phyloP scores from a whole-genome alignment of 176 grass and related monocot genomes.

The Panicum miliaceum region DNA sequence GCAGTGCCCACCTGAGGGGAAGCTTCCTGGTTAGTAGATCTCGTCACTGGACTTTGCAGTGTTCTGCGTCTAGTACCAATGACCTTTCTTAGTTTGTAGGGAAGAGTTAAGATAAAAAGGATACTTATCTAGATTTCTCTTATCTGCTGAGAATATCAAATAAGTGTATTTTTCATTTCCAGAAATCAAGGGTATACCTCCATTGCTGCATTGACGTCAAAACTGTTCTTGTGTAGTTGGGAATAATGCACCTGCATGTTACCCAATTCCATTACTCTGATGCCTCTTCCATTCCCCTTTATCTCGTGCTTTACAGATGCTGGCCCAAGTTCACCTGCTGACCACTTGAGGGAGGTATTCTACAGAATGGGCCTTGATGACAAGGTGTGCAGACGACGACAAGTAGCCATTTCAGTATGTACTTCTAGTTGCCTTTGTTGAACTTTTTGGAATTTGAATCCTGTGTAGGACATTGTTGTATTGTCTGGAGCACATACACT shows the following conservation, averaged over 20 bases:
- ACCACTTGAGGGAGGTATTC: conserved; percentile 87
- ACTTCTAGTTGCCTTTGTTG: conserved; percentile 20
- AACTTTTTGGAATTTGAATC: conserved; percentile 36
- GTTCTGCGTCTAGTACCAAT: neutral
- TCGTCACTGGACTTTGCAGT: neutral
- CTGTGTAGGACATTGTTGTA: conserved; percentile 86
- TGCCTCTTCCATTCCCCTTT: conserved; percentile 31
- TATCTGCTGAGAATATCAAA: conserved; percentile 13
- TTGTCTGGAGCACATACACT: conserved; percentile 98
- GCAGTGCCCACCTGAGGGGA: conserved; percentile 91
- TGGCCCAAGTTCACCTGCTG: conserved; percentile 81
- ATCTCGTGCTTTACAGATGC: conserved; percentile 58
- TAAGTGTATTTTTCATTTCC: neutral
- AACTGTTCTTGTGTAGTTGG: neutral
- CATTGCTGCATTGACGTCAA: neutral
- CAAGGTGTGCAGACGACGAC: conserved; percentile 59
- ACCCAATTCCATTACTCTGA: neutral
- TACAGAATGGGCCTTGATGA: conserved; percentile 98
- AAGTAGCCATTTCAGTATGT: conserved; percentile 2
- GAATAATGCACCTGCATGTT: conserved; percentile 17
- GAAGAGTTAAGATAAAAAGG: neutral
- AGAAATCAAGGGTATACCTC: conserved; percentile 10
- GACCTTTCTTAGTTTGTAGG: neutral
- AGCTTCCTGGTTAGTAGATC: conserved; percentile 83
- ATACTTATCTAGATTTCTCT: neutral